These are phyloP conservation scores for Microsporum ferrugineum DNA, from an alignment of 2,329 filamentous ascomycete genomes.

Conservation along the genomic window DNA sequence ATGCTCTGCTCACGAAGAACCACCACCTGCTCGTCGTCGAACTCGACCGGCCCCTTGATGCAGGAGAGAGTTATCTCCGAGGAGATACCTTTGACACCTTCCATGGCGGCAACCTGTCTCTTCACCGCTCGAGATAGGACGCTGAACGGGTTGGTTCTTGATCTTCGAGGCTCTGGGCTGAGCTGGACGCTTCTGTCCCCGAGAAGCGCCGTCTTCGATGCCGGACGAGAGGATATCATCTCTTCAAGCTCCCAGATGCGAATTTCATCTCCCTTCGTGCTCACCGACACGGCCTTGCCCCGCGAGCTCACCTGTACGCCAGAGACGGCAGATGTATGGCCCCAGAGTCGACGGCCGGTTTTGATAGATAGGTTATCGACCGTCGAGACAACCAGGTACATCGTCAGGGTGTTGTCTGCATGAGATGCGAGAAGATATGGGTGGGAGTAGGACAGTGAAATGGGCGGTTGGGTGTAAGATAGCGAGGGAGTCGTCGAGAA, in stretches of 20 bases:
- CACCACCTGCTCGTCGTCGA: conserved; percentile 87
- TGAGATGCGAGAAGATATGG: conserved; percentile 77
- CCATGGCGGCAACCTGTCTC: neutral
- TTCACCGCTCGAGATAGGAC: neutral
- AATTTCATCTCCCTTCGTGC: conserved; percentile 63
- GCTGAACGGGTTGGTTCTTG: conserved; percentile 1
- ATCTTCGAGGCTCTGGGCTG: conserved; percentile 26
- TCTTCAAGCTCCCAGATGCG: conserved; percentile 86
- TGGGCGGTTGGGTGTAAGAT: conserved; percentile 38
- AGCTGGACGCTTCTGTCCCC: conserved; percentile 46
- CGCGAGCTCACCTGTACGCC: conserved; percentile 72
- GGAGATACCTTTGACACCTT: neutral
- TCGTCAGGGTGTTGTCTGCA: conserved; percentile 73
- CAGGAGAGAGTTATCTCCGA: conserved; percentile 25
- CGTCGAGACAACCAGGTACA: conserved; percentile 70
- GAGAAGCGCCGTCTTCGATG: conserved; percentile 32
- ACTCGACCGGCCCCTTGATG: conserved; percentile 60
- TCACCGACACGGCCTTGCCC: conserved; percentile 85
- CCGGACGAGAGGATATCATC: conserved; percentile 40
- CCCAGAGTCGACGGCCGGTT: conserved; percentile 67
- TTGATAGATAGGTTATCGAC: conserved; percentile 55
- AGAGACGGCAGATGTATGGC: conserved; percentile 80
- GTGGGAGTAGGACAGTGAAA: conserved; percentile 59
- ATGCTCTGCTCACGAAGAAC: conserved; percentile 58
- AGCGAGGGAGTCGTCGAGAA: neutral